Percentiles rank a stretch among this genome's conserved stretches.
Evolutionary conservation across 148 eudicot species (phyloP).

Genomic region (Spergularia bocconei): DNA sequence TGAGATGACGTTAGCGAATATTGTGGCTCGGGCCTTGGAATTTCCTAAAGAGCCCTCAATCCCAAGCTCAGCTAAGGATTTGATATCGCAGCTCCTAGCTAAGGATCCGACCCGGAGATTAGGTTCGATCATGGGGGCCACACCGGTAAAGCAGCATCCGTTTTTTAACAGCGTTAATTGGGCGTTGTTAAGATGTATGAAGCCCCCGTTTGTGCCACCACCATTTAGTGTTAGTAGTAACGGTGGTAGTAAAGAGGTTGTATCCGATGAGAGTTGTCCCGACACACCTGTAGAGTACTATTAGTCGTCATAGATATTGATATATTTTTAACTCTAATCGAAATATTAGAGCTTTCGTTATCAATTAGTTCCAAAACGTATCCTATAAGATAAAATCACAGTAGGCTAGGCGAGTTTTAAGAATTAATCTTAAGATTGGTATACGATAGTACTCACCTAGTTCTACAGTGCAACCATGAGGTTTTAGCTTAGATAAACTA

Average conservation of each 20-base stretch:
- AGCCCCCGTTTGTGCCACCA: constrained; percentile 79
- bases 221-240: constrained; percentile 37
- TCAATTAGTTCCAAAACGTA: not conserved
- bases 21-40: constrained; percentile 93
- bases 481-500: too few species aligned
- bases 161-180: constrained; percentile 88
- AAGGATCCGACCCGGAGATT: constrained; percentile 76
- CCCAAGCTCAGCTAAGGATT: constrained; percentile 64
- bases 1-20: constrained; percentile 83
- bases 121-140: constrained; percentile 78
- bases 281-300: constrained; percentile 81
- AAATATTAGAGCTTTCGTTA: constrained; percentile 18
- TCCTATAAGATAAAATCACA: not conserved
- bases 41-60: constrained; percentile 80
- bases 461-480: not conserved
- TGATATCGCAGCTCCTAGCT: constrained; percentile 59
- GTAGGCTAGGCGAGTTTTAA: not conserved
- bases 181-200: constrained; percentile 76
- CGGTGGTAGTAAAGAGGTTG: constrained; percentile 42
- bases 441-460: not conserved
- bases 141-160: constrained; percentile 69
- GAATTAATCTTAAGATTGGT: not conserved
- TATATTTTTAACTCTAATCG: constrained; percentile 14
- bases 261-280: constrained; percentile 63
- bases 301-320: constrained; percentile 34